Percentiles rank a stretch among this genome's conserved stretches.
Evolutionary conservation across 2,329 filamentous ascomycete species (phyloP).

Genomic region (Xylariaceae sp.): DNA sequence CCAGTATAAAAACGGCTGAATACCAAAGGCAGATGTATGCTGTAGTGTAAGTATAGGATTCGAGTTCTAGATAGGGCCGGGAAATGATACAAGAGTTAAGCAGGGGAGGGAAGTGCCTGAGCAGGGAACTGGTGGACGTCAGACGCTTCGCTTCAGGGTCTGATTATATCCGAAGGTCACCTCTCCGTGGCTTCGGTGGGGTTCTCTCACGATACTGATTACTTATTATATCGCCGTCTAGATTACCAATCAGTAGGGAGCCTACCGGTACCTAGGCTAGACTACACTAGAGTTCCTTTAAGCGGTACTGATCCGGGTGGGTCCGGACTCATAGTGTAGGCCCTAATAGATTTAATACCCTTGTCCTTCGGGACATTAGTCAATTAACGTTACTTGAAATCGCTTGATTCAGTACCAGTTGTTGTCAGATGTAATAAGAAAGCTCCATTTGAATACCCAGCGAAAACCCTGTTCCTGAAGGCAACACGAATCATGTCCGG

Average conservation of each 20-base stretch:
- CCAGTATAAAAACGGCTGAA: background rate
- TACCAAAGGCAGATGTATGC: background rate
- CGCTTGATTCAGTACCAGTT: too few relatives aligned
- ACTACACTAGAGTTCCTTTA: too few relatives aligned
- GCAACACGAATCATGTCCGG: too few relatives aligned
- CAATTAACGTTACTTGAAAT: too few relatives aligned
- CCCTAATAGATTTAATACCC: too few relatives aligned
- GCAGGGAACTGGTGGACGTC: constrained; percentile 1
- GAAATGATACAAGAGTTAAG: constrained; percentile 1
- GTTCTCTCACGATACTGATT: constrained; percentile 16
- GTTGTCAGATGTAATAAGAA: too few relatives aligned
- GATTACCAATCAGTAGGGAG: constrained; percentile 24
- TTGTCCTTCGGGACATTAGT: too few relatives aligned
- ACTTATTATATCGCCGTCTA: background rate
- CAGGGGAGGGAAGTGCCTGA: background rate
- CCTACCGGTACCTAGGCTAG: background rate
- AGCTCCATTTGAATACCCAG: too few relatives aligned
- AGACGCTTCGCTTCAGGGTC: constrained; percentile 13
- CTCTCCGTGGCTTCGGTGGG: constrained; percentile 17
- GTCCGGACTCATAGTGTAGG: too few relatives aligned
- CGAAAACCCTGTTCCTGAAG: too few relatives aligned
- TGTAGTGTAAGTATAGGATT: constrained; percentile 2
- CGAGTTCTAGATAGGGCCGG: background rate
- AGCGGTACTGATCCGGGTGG: too few relatives aligned
- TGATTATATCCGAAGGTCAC: constrained; percentile 20